Percentiles rank a stretch among this genome's conserved stretches.
phyloP scores from a whole-genome alignment of 768 basidiomycete genomes.

The Boletus patriciae region DNA sequence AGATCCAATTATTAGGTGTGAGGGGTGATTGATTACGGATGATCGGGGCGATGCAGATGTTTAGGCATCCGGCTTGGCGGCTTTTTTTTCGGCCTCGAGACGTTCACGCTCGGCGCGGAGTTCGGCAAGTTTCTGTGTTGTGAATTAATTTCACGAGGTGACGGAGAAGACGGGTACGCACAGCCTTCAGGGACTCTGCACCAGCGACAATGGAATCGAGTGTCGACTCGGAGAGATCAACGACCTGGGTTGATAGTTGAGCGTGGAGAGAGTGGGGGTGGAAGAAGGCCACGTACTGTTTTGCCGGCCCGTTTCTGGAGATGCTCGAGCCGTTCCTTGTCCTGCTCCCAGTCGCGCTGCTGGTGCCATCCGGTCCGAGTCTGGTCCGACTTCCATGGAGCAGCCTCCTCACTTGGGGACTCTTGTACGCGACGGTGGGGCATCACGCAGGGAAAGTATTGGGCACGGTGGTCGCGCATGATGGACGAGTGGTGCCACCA shows the following conservation, averaged over 20 bases:
- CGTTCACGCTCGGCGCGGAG: constrained; percentile 33
- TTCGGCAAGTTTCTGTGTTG: constrained; percentile 34
- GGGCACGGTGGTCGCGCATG: constrained; percentile 43
- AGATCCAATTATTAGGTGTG: constrained; percentile 30
- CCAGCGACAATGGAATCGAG: constrained; percentile 59
- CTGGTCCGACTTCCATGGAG: constrained; percentile 7
- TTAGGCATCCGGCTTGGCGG: constrained; percentile 25
- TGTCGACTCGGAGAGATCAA: constrained; percentile 65
- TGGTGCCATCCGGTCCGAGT: constrained; percentile 24
- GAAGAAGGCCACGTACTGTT: constrained; percentile 38
- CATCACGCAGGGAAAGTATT: constrained; percentile 31
- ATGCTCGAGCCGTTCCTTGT: constrained; percentile 46
- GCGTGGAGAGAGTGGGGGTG: background rate
- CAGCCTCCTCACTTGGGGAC: background rate
- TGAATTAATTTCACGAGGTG: background rate
- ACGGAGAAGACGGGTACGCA: constrained; percentile 33
- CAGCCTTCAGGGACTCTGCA: constrained; percentile 59
- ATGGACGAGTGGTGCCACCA: constrained; percentile 42
- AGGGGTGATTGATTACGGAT: constrained; percentile 25
- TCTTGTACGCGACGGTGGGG: constrained; percentile 22
- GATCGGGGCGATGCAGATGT: constrained; percentile 13
- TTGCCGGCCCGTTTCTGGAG: constrained; percentile 52
- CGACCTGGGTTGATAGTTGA: constrained; percentile 38
- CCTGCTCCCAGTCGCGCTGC: constrained; percentile 43
- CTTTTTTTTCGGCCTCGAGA: constrained; percentile 49